Conservation (phyloP, 1,284 basidiomycete species). For the Limonomyces culmigenus region DNA sequence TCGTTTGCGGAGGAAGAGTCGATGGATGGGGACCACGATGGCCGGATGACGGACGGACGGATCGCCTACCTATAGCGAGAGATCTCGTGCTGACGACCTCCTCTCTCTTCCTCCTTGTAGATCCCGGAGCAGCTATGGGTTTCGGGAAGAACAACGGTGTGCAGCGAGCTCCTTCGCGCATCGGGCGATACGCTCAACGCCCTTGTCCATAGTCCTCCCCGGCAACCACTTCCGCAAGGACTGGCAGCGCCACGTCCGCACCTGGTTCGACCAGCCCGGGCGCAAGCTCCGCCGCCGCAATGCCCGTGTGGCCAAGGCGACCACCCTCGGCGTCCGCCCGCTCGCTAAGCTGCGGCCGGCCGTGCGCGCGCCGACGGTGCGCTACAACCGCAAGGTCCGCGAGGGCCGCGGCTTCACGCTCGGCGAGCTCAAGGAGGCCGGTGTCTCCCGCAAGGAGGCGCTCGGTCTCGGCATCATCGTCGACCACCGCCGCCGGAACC, state of each 20-base stretch:
- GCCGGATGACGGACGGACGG: too few relatives aligned
- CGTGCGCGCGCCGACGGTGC: conserved; percentile 91
- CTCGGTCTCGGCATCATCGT: conserved; percentile 88
- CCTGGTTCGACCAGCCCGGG: conserved; percentile 99
- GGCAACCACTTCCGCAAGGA: conserved; percentile 98
- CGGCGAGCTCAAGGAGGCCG: conserved; percentile 92
- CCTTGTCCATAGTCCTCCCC: conserved; percentile 51
- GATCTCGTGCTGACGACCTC: too few relatives aligned
- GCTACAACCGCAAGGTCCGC: conserved; percentile 97
- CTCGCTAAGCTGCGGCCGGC: conserved; percentile 89
- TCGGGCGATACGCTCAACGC: conserved; percentile 2
- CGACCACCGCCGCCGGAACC: conserved; percentile 93
- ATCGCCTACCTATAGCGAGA: too few relatives aligned
- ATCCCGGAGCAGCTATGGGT: conserved; percentile 61
- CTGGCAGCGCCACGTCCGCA: conserved; percentile 89
- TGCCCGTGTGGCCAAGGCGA: conserved; percentile 86
- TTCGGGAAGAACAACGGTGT: conserved; percentile 69
- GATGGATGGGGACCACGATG: too few relatives aligned
- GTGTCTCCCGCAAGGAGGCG: conserved; percentile 90
- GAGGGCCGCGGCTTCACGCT: conserved; percentile 96
- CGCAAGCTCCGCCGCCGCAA: conserved; percentile 93
- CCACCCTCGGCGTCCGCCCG: conserved; percentile 85
- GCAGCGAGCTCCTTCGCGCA: too few relatives aligned
- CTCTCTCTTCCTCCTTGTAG: too few relatives aligned
- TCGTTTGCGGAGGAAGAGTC: too few relatives aligned